A percentile compares a stretch with the other conserved stretches of the same genome.
Evolutionary conservation across 441 rosid genomes (phyloP).

Genomic region (Corymbia calophylla): DNA sequence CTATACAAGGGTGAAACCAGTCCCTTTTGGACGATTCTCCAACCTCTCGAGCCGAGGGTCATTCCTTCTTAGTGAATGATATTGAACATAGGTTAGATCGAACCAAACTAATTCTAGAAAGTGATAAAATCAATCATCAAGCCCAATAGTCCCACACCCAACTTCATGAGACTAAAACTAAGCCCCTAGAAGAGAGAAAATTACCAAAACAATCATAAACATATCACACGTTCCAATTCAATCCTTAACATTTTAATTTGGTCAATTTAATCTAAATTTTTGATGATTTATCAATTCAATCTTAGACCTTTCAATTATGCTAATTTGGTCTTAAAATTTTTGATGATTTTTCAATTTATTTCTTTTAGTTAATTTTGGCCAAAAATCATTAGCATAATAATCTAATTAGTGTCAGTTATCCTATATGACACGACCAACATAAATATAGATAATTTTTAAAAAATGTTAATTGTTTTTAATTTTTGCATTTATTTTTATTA

Average conservation of each 20-base stretch:
- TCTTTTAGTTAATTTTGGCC: not conserved
- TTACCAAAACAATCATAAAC: not conserved
- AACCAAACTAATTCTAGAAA: not conserved
- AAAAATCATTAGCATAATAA: accelerated
- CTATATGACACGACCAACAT: accelerated
- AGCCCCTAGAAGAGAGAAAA: not conserved
- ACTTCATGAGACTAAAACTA: not conserved
- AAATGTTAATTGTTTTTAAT: too few relatives aligned
- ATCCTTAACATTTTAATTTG: not conserved
- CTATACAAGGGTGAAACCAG: not conserved
- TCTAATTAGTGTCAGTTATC: accelerated
- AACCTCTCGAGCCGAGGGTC: not conserved
- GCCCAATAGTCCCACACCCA: not conserved
- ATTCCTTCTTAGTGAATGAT: not conserved
- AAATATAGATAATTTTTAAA: too few relatives aligned
- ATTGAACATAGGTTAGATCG: not conserved
- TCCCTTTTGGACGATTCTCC: not conserved
- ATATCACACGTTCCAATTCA: not conserved
- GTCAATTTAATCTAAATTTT: not conserved
- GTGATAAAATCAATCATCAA: not conserved
- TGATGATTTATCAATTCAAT: not conserved
- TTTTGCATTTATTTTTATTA: too few relatives aligned
- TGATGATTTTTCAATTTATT: not conserved
- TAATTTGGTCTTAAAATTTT: not conserved
- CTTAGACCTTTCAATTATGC: not conserved